phyloP scores from a whole-genome alignment of 2,329 filamentous ascomycete species.

The Colletotrichum liaoningense region DNA sequence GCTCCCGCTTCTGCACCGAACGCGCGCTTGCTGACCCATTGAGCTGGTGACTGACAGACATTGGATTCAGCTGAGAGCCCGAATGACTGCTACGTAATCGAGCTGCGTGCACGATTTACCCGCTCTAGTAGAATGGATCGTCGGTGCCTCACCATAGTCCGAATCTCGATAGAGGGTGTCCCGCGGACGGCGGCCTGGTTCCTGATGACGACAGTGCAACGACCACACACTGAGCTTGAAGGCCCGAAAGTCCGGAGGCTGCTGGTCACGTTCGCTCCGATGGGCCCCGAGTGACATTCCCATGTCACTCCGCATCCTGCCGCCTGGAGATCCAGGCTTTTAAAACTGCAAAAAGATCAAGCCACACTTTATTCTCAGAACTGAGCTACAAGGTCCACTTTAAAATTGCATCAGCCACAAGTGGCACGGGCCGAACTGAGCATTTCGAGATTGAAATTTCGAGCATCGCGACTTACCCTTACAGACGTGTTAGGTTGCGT shows the following conservation, averaged over 20 bases:
- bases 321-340: not conserved
- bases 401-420: conserved; percentile 13
- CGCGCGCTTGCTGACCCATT: conserved; percentile 19
- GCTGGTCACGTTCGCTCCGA: conserved; percentile 20
- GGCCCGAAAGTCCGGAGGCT: conserved; percentile 32
- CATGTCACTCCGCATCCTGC: not conserved
- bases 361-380: conserved; percentile 2
- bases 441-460: conserved; percentile 37
- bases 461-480: conserved; percentile 30
- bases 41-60: conserved; percentile 20
- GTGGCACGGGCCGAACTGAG: conserved; percentile 32
- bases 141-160: conserved; percentile 24
- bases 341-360: not conserved
- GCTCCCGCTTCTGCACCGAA: conserved; percentile 9
- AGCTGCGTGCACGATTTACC: not conserved
- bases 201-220: conserved; percentile 29
- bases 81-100: conserved; percentile 35
- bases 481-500: conserved; percentile 24
- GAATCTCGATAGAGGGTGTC: not conserved
- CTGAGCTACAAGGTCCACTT: not conserved
- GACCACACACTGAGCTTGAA: not conserved
- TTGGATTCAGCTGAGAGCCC: conserved; percentile 21
- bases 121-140: conserved; percentile 22
- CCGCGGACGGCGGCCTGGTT: conserved; percentile 8
- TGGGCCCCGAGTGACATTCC: conserved; percentile 3